A percentile compares a stretch with the other conserved stretches of the same genome.
Evolutionary conservation across 2,329 filamentous ascomycete genomes (phyloP).

Genomic region (Chaetomium strumarium): DNA sequence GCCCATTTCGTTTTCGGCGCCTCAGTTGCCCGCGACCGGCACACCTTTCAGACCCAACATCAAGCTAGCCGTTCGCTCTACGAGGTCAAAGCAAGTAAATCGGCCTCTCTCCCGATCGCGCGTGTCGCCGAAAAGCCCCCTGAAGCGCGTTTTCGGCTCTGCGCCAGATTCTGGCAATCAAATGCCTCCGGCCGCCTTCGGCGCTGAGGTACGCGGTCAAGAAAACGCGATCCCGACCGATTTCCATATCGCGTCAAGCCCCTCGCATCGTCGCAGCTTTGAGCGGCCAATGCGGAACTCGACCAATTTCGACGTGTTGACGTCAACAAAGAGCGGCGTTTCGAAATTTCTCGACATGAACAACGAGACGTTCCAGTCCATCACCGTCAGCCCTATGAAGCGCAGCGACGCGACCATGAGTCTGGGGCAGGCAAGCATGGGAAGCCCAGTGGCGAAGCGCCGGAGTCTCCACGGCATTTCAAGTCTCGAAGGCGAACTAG

Average conservation of each 20-base stretch:
- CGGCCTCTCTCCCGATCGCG: constrained; percentile 56
- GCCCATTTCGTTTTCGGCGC: constrained; percentile 28
- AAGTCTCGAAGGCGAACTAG: constrained; percentile 59
- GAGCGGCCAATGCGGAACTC: constrained; percentile 50
- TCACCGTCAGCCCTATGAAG: constrained; percentile 79
- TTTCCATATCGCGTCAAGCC: constrained; percentile 32
- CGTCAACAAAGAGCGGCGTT: constrained; percentile 45
- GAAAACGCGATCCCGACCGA: constrained; percentile 35
- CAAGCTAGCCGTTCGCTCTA: constrained; percentile 60
- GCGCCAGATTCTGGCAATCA: constrained; percentile 67
- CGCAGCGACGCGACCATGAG: constrained; percentile 87
- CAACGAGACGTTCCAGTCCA: constrained; percentile 41
- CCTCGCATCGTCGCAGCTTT: constrained; percentile 37
- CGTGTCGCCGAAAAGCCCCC: constrained; percentile 73
- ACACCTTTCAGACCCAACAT: constrained; percentile 62
- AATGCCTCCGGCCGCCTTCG: constrained; percentile 44
- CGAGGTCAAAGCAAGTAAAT: constrained; percentile 53
- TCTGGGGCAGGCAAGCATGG: constrained; percentile 68
- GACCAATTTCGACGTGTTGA: constrained; percentile 52
- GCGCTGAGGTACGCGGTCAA: constrained; percentile 37
- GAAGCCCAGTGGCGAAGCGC: constrained; percentile 85
- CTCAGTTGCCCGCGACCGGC: constrained; percentile 45
- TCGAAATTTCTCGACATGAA: constrained; percentile 47
- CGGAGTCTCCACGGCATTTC: constrained; percentile 76
- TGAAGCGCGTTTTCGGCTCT: constrained; percentile 68